Conservation (phyloP, 2,329 filamentous ascomycete species). For the Fusarium subglutinans region DNA sequence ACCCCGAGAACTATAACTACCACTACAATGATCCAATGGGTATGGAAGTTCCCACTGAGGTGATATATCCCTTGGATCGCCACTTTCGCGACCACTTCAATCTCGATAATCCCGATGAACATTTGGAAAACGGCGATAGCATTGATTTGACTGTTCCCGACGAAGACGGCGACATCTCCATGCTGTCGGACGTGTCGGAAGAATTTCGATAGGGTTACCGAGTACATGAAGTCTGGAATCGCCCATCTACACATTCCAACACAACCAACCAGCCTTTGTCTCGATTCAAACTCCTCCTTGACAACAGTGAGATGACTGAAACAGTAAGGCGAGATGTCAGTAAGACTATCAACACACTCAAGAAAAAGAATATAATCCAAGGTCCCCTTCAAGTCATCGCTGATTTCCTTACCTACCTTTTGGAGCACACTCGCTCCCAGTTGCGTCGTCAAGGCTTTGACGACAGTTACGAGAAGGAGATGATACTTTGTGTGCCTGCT, state of each 20-base stretch:
- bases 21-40: not conserved
- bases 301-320: not conserved
- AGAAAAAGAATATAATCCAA: fast-evolving
- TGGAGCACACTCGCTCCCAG: not conserved
- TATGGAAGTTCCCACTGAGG: not conserved
- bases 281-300: constrained; percentile 3
- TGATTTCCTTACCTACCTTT: not conserved
- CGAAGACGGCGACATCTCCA: not conserved
- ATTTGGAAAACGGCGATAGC: fast-evolving
- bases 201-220: not conserved
- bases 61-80: not conserved
- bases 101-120: not conserved
- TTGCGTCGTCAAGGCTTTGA: not conserved
- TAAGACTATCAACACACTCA: fast-evolving
- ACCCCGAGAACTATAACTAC: not conserved
- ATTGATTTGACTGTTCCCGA: fast-evolving
- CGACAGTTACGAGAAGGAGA: not conserved
- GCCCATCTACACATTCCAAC: not conserved
- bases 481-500: not conserved
- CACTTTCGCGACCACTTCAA: not conserved
- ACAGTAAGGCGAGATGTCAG: fast-evolving
- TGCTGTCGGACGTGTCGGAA: fast-evolving
- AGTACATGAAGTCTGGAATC: not conserved
- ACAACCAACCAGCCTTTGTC: not conserved
- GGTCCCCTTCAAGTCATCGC: not conserved